Base-by-base conservation (phyloP, 768 basidiomycete species). In the Obba rivulosa region DNA sequence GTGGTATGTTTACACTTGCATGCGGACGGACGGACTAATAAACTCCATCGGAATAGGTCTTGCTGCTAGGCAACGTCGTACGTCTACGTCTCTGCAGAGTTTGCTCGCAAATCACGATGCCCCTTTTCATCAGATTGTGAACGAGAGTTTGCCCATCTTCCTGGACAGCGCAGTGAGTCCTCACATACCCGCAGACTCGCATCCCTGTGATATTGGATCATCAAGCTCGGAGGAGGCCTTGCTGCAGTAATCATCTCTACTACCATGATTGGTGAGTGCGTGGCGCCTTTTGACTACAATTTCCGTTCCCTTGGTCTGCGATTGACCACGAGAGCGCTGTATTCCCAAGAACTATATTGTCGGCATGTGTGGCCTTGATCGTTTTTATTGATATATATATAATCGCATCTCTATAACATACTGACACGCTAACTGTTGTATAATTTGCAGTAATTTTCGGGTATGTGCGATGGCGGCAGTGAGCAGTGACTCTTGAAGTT, bases 11-110 rank as follows among this genome's bases (percentile, higher is more conserved):
- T 21, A 17, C 20, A 22, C 16, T 38, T 7, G 45, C 16, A 34
- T 34, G 14, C 7, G 1, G 5, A 24, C 21, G 14, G 2, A 25
- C 7, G 7, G 28, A 13, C 13, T 31, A n/a, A 13, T 10, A n/a
- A 17, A 35, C 11, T 37, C 42, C 4, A 46, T 40, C 18, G 31
- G 18, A 2, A 8, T 39, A 89, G 87, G 87, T 92, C 8, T 75
- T 98, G 2, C 76, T 98, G 2, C 72, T 97, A 1, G 80, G 87
- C 48, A 96, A 97, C 63, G 93, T 96, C 50, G 86, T 87, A 59
- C 48, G 85, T 66, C 17, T 39, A 4, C 3, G 2, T 17, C 18
- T 8, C 2, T 23, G n/a, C 4, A 14, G 24, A 16, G 3, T 8
- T 34, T 8, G 9, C 24, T 22, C 21, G 31, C 5, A 17, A 24